These are phyloP conservation scores for Wilhelminamyces savonicus DNA, from an alignment of 805 yeast species.

Conservation along the genomic window DNA sequence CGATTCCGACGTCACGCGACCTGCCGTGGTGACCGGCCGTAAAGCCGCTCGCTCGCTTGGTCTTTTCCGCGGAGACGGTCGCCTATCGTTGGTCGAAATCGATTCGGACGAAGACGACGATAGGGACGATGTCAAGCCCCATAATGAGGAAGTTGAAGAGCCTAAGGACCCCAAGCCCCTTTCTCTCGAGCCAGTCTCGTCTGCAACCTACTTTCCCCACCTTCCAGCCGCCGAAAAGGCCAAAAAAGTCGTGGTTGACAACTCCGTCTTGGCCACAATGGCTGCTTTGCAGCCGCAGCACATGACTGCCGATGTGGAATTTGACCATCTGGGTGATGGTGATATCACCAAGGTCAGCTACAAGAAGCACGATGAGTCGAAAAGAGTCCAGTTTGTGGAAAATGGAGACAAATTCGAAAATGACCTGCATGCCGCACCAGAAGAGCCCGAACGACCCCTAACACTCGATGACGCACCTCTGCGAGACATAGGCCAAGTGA, in stretches of 20 bases:
- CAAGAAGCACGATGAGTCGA: constrained; percentile 5
- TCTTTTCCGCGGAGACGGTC: constrained; percentile 40
- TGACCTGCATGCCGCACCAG: constrained; percentile 1
- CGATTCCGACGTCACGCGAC: constrained; percentile 5
- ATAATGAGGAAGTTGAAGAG: constrained; percentile 1
- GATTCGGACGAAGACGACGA: constrained; percentile 4
- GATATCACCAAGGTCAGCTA: constrained; percentile 20
- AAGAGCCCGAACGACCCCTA: constrained; percentile 1
- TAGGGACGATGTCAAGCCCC: not conserved
- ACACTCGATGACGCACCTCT: constrained; percentile 1
- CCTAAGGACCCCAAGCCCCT: not conserved
- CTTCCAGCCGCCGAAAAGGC: constrained; percentile 36
- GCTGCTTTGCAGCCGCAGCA: constrained; percentile 23
- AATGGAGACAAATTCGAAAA: too few species aligned
- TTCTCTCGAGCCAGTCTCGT: constrained; percentile 52
- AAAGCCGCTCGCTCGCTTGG: constrained; percentile 55
- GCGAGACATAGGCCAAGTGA: not conserved
- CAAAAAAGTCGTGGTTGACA: constrained; percentile 2
- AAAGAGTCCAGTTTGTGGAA: too few species aligned
- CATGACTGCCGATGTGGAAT: constrained; percentile 45
- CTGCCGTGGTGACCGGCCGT: constrained; percentile 37
- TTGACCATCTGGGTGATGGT: constrained; percentile 29
- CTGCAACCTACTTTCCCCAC: constrained; percentile 70
- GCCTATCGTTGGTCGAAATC: too few species aligned
- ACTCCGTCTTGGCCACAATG: not conserved